Conservation (phyloP, 225 moss, liverwort and hornwort genomes). For the Bryum argenteum region DNA sequence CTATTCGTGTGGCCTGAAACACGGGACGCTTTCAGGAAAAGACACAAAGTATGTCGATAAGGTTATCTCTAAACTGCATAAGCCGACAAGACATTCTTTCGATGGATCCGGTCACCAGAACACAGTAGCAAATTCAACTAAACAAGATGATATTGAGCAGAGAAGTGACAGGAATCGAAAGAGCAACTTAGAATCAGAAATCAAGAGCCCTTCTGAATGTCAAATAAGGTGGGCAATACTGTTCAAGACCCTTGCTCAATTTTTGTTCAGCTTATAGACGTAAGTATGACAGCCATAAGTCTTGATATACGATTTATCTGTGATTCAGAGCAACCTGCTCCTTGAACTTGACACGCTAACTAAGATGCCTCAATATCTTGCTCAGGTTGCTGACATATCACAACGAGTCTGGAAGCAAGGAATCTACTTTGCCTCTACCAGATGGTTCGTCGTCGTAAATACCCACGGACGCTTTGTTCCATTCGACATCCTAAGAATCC, state of each 20-base stretch:
- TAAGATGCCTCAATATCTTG: constrained; percentile 15
- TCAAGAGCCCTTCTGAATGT: constrained; percentile 28
- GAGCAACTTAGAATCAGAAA: constrained; percentile 26
- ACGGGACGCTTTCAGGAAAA: constrained; percentile 19
- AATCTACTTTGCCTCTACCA: constrained; percentile 17
- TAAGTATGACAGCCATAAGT: neutral
- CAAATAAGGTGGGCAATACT: constrained; percentile 30
- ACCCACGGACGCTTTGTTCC: constrained; percentile 9
- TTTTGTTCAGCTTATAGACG: constrained; percentile 1
- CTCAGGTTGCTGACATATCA: constrained; percentile 36
- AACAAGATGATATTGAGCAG: constrained; percentile 18
- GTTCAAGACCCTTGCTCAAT: constrained; percentile 4
- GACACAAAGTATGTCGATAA: constrained; percentile 33
- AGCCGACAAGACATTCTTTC: constrained; percentile 24
- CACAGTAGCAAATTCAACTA: constrained; percentile 22
- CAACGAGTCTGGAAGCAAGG: constrained; percentile 32
- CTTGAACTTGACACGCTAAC: constrained; percentile 12
- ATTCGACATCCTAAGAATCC: constrained; percentile 2
- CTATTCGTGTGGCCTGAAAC: constrained; percentile 39
- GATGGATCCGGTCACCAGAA: constrained; percentile 28
- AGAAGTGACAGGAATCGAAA: constrained; percentile 23
- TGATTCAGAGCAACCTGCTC: constrained; percentile 14
- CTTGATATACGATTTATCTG: constrained; percentile 9
- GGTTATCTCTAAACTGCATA: constrained; percentile 48
- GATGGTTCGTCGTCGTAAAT: constrained; percentile 30